Evolutionary conservation across 306 rosid species (phyloP), one percentile per base, ranked within the genome.

Genomic region (Elaeagnus macrophylla): DNA sequence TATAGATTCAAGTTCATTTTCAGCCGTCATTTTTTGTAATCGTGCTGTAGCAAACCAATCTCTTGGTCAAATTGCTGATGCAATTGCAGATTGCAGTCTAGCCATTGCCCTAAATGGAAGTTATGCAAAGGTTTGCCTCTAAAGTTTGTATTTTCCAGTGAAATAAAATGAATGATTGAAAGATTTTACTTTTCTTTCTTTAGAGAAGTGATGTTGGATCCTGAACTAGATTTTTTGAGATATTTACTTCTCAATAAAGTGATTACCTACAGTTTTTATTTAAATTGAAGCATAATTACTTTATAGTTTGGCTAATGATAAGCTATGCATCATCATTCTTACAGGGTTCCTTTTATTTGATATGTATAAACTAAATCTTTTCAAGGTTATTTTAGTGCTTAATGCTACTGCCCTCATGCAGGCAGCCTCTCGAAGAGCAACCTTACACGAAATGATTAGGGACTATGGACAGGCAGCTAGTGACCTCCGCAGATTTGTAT

Each of bases 11-110:
- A 84, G 95, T 10, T 84, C 84, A 57, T 91, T 91, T 75, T 75
- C 80, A 8, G 95, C 97, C 41, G 65, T 91, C 54, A 86, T 94
- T 82, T 81, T 84, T 60, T 81, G 95, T 75, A 91, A 91, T 64
- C 97, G 97, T 43, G 95, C 89, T 75, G 97, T 96, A 9, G 89
- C 96, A 39, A 62, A 86, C 81, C 97, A 86, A 75, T 83, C 95
- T 15, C 72, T 79, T 71, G 93, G 93, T 61, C 97, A 86, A 69
- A 80, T 82, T 71, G 69, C 81, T 60, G 96, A 86, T 77, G 97
- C 97, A 40, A 84, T 91, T 74, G 82, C 95, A 12, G 97, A 91
- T 67, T 84, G 97, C 72, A 91, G 94, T 65, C 75, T 80, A 40
- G 93, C 97, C 67, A 80, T 91, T 59, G 94, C 95, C 54, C 87